A percentile compares a stretch with the other conserved stretches of the same genome.
phyloP scores from a whole-genome alignment of 2,329 filamentous ascomycete species.

The Paracamarosporium sp. region DNA sequence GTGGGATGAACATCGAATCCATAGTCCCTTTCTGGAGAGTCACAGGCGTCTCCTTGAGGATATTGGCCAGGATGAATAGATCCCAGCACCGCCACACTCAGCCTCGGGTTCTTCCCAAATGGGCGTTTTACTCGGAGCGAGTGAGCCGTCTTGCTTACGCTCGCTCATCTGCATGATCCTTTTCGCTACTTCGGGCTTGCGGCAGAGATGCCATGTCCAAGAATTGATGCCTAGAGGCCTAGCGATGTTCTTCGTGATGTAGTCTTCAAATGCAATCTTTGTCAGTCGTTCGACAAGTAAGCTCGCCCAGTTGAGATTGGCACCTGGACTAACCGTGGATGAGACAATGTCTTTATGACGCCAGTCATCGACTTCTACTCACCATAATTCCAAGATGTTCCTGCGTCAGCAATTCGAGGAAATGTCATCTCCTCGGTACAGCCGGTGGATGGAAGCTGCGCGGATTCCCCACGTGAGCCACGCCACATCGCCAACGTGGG shows the following conservation, averaged over 20 bases:
- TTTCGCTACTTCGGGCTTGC: conserved; percentile 20
- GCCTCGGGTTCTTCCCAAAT: conserved; percentile 17
- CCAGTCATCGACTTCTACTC: neutral
- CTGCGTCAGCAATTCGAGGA: conserved; percentile 38
- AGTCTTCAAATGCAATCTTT: conserved; percentile 48
- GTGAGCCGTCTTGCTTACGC: conserved; percentile 22
- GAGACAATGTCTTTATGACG: neutral
- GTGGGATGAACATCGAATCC: conserved; percentile 29
- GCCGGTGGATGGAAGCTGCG: conserved; percentile 10
- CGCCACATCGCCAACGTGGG: conserved; percentile 53
- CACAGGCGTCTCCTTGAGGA: conserved; percentile 22
- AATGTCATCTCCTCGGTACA: conserved; percentile 40
- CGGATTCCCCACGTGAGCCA: conserved; percentile 31
- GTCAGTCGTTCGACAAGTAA: conserved; percentile 51
- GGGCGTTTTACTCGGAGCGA: conserved; percentile 18
- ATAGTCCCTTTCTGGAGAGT: conserved; percentile 24
- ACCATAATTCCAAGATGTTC: conserved; percentile 58
- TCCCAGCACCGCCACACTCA: conserved; percentile 29
- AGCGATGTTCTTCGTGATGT: conserved; percentile 52
- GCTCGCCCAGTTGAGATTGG: conserved; percentile 57
- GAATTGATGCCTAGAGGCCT: conserved; percentile 48
- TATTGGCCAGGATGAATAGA: conserved; percentile 28
- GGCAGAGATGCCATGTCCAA: conserved; percentile 27
- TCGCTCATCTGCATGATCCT: conserved; percentile 26
- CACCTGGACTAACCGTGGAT: conserved; percentile 22